Conservation (phyloP, 495 filamentous ascomycete species). For the Annulohypoxylon moriforme region DNA sequence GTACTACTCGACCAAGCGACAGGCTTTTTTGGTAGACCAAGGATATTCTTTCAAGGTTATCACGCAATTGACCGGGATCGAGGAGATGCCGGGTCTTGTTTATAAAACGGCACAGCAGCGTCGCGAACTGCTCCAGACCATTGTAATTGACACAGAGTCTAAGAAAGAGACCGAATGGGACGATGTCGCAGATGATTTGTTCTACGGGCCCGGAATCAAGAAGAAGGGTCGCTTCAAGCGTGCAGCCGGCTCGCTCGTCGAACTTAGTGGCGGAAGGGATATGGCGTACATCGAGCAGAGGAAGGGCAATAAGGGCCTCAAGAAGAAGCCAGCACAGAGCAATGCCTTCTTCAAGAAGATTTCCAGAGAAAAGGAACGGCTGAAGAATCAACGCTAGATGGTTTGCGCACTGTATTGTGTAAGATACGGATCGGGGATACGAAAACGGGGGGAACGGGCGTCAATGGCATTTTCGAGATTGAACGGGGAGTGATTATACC, state of each 20-base stretch:
- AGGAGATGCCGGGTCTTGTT: conserved; percentile 81
- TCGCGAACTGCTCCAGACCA: conserved; percentile 87
- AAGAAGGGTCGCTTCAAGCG: conserved; percentile 73
- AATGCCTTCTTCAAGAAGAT: conserved; percentile 82
- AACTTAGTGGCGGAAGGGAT: conserved; percentile 88
- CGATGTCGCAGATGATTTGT: conserved; percentile 84
- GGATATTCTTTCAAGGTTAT: conserved; percentile 99
- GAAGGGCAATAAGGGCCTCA: conserved; percentile 76
- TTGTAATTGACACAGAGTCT: conserved; percentile 90
- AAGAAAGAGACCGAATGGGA: conserved; percentile 70
- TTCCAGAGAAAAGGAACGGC: conserved; percentile 70
- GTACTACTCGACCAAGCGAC: conserved; percentile 96
- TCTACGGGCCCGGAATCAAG: conserved; percentile 65
- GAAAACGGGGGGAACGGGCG: conserved; percentile 2
- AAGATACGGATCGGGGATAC: conserved; percentile 4
- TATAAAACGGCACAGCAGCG: conserved; percentile 85
- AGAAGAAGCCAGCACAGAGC: conserved; percentile 71
- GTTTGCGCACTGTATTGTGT: conserved; percentile 14
- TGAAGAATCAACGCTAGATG: conserved; percentile 38
- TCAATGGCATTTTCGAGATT: conserved; percentile 16
- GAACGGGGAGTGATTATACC: conserved; percentile 30
- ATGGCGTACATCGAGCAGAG: conserved; percentile 97
- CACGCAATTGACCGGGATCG: conserved; percentile 92
- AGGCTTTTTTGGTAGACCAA: conserved; percentile 98
- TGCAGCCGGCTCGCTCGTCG: conserved; percentile 84